phyloP scores from a whole-genome alignment of 2,329 filamentous ascomycete species.

The Aspergillus phoenicis region DNA sequence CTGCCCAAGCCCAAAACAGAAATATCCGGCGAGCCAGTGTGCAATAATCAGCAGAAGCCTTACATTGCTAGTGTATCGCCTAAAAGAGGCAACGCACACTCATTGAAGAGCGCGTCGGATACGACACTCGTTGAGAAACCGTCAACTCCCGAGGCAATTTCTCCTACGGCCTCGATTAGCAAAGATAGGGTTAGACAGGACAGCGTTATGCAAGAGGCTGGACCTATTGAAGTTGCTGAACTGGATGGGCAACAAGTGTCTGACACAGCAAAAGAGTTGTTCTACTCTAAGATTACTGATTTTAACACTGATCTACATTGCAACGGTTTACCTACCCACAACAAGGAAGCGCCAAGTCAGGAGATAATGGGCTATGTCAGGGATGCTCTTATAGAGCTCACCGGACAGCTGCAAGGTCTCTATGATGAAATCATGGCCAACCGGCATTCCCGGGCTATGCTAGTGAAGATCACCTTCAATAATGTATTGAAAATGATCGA shows the following conservation, averaged over 20 bases:
- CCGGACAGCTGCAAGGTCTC: conserved; percentile 31
- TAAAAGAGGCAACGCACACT: conserved; percentile 4
- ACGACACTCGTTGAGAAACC: conserved; percentile 5
- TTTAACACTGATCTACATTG: conserved; percentile 22
- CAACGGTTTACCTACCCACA: conserved; percentile 8
- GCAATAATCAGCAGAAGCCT: conserved; percentile 13
- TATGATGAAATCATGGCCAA: conserved; percentile 26
- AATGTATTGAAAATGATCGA: conserved; percentile 35
- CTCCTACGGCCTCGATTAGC: conserved; percentile 6
- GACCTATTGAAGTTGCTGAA: conserved; percentile 36
- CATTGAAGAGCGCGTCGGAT: conserved; percentile 14
- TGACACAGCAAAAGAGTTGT: conserved; percentile 14
- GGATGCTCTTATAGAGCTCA: conserved; percentile 33
- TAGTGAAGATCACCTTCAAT: conserved; percentile 23
- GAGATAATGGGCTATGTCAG: conserved; percentile 34
- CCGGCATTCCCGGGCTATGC: conserved; percentile 24
- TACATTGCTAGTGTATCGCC: conserved; percentile 1
- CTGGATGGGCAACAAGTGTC: conserved; percentile 39
- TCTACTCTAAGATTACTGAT: conserved; percentile 25
- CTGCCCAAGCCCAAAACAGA: conserved; percentile 32
- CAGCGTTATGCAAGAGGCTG: conserved; percentile 11
- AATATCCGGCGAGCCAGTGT: conserved; percentile 25
- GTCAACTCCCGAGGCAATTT: background rate
- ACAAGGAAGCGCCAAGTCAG: conserved; percentile 21
- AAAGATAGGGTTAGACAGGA: conserved; percentile 2